Base-by-base conservation (phyloP, 2,329 filamentous ascomycete species). In the Botrytis byssoidea region DNA sequence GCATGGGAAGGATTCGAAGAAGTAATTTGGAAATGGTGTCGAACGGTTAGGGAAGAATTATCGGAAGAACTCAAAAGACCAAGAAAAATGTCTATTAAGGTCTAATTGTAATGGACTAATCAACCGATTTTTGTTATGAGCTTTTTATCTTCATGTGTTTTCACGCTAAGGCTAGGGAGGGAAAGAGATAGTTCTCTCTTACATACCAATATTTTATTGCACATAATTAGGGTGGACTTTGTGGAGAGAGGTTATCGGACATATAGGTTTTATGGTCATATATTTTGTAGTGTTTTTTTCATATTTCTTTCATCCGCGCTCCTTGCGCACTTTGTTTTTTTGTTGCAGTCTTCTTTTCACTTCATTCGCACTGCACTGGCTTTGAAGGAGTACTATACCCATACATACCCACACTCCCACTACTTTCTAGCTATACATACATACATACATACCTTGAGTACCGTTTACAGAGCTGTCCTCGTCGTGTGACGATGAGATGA, bases 1-100 rank as follows among this genome's bases (percentile, higher is more conserved):
- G 90, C 90, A 20, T 98, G 95, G 95, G 85, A 88, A 70, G 88
- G 91, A 72, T 97, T 99, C 76, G 95, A 99, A 81, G 86, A 88
- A 9, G 94, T 94, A 42, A 86, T 99, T 68, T 87, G 94, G 81
- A 86, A 89, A 79, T 99, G 96, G 96, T 94, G 92, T 82, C 88
- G 87, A 77, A 90, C 88, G 73, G 94, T 98, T 12, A 88, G 96
- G 48, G 90, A 93, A 81, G 95, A 98, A 84, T 89, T 98, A 77
- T 88, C 91, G 59, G 87, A 88, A 65, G 95, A 98, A 78, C 82
- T 88, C 77, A 80, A 76, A n/a, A 72, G 71, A 69, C 71, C 71
- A 29, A 68, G 71, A 25, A 72, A 72, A 32, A 72, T 68, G 64
- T 72, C 71, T 72, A 72, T 72, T n/a, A 68, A 68, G 40, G 40